Evolutionary conservation across 2,329 filamentous ascomycete species (phyloP), one percentile per base, ranked within the genome.

Genomic region (Stemphylium lycopersici): DNA sequence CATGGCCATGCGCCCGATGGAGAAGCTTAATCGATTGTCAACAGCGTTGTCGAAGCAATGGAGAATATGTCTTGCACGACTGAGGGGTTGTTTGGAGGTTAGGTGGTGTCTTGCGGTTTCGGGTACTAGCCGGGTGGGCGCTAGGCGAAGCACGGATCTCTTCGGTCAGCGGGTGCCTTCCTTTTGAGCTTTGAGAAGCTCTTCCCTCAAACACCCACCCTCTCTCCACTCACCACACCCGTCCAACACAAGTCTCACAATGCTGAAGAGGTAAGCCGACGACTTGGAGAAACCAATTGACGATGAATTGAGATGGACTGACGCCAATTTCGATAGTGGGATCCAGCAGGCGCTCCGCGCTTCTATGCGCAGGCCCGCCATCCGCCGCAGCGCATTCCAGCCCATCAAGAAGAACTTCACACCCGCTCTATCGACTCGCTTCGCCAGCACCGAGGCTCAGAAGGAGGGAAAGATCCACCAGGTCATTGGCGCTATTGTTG

Each of bases 401-500:
- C 79, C 82, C 70, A 77, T 83, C 73, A 81, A 78, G 76, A 82
- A 80, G 77, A 81, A 80, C 77, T 80, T 82, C 75, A 76, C 82
- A 56, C 84, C 85, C 64, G 83, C 83, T 64, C 76, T 88, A 61
- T 76, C 80, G 68, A 80, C 86, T 70, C 81, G 87, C 69, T 86
- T 84, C 75, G 86, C 87, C 70, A 84, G 80, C 75, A 83, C 84
- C 66, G 82, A 85, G 66, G 73, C 81, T 54, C 70, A 74, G 52
- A 78, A 79, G 68, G 77, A 83, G 77, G 88, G 88, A 76, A 88
- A 84, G 80, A 83, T 87, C 76, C 82, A 86, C 78, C 82, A 92
- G 83, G 93, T 97, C 80, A 97, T 97, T 48, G 83, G 95, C 90
- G 93, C 95, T 84, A 93, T 98, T 79, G 95, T 98, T 74, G 95